Evolutionary conservation across 257 asterid genomes (phyloP).

Genomic region (Agastache rugosa): DNA sequence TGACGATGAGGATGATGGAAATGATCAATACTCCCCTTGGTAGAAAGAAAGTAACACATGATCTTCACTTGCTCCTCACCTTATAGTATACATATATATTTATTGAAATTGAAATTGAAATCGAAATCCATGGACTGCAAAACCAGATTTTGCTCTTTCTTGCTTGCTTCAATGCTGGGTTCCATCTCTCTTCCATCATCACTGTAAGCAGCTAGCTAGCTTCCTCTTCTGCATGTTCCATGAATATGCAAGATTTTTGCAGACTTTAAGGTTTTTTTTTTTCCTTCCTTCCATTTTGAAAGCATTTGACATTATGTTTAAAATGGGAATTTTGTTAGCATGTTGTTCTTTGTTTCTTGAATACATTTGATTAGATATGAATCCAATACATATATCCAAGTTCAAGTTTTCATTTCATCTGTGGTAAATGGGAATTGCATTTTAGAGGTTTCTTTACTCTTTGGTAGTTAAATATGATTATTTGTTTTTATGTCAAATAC

Average conservation of each 20-base stretch:
- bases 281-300: slow-evolving; percentile 17
- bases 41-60: slow-evolving; percentile 27
- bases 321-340: slow-evolving; percentile 27
- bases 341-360: slow-evolving; percentile 31
- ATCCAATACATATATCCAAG: neutral
- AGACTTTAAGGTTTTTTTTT: slow-evolving; percentile 26
- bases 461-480: neutral
- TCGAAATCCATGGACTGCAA: neutral
- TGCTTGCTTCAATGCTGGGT: slow-evolving; percentile 31
- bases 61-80: too few species aligned
- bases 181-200: slow-evolving; percentile 10
- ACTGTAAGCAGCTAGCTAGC: slow-evolving; percentile 29
- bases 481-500: neutral
- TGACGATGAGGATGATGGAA: slow-evolving; percentile 63
- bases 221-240: slow-evolving; percentile 31
- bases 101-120: neutral
- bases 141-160: slow-evolving; percentile 27
- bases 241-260: slow-evolving; percentile 38
- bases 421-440: neutral
- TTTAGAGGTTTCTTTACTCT: neutral
- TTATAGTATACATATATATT: slow-evolving; percentile 23
- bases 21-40: slow-evolving; percentile 48
- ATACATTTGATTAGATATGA: slow-evolving; percentile 15
- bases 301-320: slow-evolving; percentile 28
- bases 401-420: neutral